Conservation (phyloP, 2,329 filamentous ascomycete genomes). For the Metarhizium anisopliae region DNA sequence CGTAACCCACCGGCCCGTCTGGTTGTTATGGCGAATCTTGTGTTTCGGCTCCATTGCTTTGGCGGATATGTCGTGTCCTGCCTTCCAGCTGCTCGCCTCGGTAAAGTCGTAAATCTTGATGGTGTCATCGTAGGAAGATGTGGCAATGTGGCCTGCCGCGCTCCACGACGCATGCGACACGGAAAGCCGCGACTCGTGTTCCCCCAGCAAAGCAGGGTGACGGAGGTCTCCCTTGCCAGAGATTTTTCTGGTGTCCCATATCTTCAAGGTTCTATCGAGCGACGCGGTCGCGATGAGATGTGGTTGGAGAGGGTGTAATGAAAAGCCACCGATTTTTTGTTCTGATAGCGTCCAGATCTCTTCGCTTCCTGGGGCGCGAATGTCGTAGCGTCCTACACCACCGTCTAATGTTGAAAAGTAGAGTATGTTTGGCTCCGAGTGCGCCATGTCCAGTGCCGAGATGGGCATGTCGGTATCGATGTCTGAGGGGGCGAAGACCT, state of each 20-base stretch:
- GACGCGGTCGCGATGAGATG: conserved; percentile 85
- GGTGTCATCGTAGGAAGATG: conserved; percentile 89
- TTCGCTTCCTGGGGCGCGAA: conserved; percentile 48
- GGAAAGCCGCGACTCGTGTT: conserved; percentile 73
- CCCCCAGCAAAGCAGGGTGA: conserved; percentile 63
- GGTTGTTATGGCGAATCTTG: conserved; percentile 79
- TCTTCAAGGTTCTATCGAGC: conserved; percentile 76
- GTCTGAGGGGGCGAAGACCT: conserved; percentile 70
- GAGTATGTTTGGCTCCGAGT: conserved; percentile 60
- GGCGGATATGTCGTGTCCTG: conserved; percentile 47
- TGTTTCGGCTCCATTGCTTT: conserved; percentile 60
- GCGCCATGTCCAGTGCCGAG: conserved; percentile 73
- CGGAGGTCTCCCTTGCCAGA: conserved; percentile 50
- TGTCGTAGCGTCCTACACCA: conserved; percentile 70
- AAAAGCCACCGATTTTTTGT: conserved; percentile 94
- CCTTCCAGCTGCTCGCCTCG: conserved; percentile 48
- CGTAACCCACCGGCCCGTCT: conserved; percentile 90
- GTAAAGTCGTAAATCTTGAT: conserved; percentile 85
- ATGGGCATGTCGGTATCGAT: conserved; percentile 66
- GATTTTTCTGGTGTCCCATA: conserved; percentile 88
- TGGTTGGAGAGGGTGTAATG: conserved; percentile 67
- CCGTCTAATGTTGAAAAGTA: conserved; percentile 86
- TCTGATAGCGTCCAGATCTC: conserved; percentile 71
- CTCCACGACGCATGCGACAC: conserved; percentile 94
- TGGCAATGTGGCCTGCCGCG: conserved; percentile 74